Evolutionary conservation across 129 eudicot species (phyloP).

Genomic region (Ambrosia trifida): DNA sequence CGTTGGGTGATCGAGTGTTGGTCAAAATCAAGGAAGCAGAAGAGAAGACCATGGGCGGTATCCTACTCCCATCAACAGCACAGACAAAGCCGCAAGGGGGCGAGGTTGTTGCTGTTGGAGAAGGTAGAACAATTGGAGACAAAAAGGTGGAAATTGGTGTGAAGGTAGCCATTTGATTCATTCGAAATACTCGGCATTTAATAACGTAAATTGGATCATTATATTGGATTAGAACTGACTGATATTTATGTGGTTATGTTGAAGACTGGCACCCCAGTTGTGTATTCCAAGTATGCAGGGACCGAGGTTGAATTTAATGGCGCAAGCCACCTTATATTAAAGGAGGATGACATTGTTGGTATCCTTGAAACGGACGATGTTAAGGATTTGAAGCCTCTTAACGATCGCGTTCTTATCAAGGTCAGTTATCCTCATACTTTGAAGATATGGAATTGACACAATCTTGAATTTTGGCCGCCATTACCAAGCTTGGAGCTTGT

Average conservation of each 20-base stretch:
- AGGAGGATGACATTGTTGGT: slow-evolving; percentile 93
- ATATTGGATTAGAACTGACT: not conserved
- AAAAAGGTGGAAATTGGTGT: slow-evolving; percentile 58
- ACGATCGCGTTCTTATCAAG: slow-evolving; percentile 85
- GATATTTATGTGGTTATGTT: not conserved
- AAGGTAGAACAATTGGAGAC: slow-evolving; percentile 73
- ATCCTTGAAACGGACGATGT: slow-evolving; percentile 81
- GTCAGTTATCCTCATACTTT: slow-evolving; percentile 32
- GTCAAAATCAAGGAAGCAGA: slow-evolving; percentile 70
- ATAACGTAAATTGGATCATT: not conserved
- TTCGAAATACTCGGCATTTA: not conserved
- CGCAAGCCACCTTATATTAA: slow-evolving; percentile 68
- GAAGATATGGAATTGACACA: not conserved
- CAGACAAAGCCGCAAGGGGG: slow-evolving; percentile 85
- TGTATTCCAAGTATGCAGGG: slow-evolving; percentile 91
- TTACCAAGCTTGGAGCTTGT: not conserved
- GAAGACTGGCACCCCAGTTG: slow-evolving; percentile 72
- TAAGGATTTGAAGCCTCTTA: slow-evolving; percentile 84
- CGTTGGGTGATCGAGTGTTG: slow-evolving; percentile 85
- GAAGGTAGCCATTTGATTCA: slow-evolving; percentile 42
- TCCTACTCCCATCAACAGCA: slow-evolving; percentile 71
- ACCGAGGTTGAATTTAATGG: slow-evolving; percentile 86
- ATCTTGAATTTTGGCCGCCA: not conserved
- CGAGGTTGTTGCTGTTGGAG: slow-evolving; percentile 89
- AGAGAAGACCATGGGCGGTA: slow-evolving; percentile 79